A percentile compares a stretch with the other conserved stretches of the same genome.
Conservation (phyloP, 192 early-diverging fungal genomes). For the Pilobolus umbonatus region DNA sequence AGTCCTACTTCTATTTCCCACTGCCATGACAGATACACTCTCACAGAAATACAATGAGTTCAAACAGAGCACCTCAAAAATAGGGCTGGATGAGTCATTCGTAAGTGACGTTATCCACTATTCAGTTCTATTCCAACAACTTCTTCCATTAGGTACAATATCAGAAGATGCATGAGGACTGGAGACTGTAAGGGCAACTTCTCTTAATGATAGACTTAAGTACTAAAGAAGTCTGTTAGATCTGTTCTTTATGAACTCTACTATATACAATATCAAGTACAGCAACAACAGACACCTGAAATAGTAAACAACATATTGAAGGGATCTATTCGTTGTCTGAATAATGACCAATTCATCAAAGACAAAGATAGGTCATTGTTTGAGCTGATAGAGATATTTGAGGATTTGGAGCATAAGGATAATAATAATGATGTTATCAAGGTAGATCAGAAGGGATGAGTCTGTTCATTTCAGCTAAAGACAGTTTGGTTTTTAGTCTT, state of each 20-base stretch:
- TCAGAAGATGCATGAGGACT: conserved; percentile 2
- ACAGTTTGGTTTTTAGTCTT: not conserved
- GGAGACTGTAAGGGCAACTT: conserved; percentile 6
- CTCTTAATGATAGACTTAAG: not conserved
- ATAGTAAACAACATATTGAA: not conserved
- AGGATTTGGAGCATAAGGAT: conserved; percentile 7
- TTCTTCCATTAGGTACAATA: not conserved
- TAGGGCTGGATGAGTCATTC: conserved; percentile 8
- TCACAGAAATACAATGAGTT: no score
- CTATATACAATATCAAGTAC: not conserved
- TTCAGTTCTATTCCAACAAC: not conserved
- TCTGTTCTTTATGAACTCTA: conserved; percentile 5
- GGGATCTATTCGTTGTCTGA: not conserved
- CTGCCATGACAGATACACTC: no score
- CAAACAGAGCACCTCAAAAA: conserved; percentile 1
- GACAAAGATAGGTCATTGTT: conserved; percentile 1
- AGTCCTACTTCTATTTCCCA: no score
- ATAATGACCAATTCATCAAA: not conserved
- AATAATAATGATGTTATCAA: conserved; percentile 2
- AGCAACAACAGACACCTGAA: conserved; percentile 2
- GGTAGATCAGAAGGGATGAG: not conserved
- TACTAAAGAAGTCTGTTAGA: not conserved
- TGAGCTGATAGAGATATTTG: conserved; percentile 9
- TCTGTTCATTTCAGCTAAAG: not conserved
- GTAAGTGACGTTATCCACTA: not conserved